Evolutionary conservation across 257 asterid species (phyloP), one percentile per base, ranked within the genome.

Genomic region (Apocynum venetum): DNA sequence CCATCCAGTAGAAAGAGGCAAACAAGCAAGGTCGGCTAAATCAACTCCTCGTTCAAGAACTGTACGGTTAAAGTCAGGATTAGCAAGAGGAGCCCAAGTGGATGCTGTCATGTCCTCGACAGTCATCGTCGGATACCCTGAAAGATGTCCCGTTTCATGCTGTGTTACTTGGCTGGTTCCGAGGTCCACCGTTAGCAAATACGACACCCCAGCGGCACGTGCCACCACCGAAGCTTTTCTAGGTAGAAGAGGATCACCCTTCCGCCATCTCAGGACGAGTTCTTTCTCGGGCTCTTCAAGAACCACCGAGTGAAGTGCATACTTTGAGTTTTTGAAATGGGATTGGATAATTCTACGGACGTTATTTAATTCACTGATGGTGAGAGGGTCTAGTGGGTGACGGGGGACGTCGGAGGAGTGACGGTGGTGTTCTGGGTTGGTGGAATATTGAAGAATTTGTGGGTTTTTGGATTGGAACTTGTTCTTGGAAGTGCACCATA

Each of bases 341-440:
- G 81, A 79, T 40, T 74, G 80, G 25, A 91, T 67, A 71, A 82
- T 74, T 6, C 60, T 71, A 8, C 84, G 86, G 9, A 91, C 91
- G 38, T 59, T 82, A 73, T 80, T 86, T 38, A 91, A 72, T 79
- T 95, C 98, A 0, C 84, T 20, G 2, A 93, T 52, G 25, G 98
- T 92, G 44, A 95, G 90, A 4, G 98, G 98, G 80, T 95, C 98
- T 35, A 95, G 90, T 0, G 98, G 98, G 88, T 95, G 97, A 84
- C 56, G 91, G 9, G 98, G 96, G 56, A 87, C 86, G 84, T 71
- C 89, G 85, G 83, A 53, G 75, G 88, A 64, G 84, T 88, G 90
- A 76, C 76, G 88, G 84, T 80, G 88, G 82, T 78, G 89, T 41
- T 76, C 67, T 82, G 77, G 77, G 36, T 49, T 53, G 1, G 73